Base-by-base conservation (phyloP, 305 asterid genomes). In the Solanum hybrid region DNA sequence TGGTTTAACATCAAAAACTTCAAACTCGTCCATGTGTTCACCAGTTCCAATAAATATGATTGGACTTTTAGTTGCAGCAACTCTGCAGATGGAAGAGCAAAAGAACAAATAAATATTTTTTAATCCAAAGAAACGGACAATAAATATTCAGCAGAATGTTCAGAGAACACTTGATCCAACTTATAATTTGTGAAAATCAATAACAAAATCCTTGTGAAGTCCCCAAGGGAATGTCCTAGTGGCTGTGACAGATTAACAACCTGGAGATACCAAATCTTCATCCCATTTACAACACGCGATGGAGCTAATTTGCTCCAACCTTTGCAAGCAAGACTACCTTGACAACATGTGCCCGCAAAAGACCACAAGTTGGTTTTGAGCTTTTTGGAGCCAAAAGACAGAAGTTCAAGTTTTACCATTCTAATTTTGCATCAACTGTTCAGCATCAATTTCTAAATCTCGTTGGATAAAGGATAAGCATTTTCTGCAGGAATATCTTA, bases 11-110 rank as follows among this genome's bases (percentile, higher is more conserved):
- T 97, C 99, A 91, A 97, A 97, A 86, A 95, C 94, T 95, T 97
- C 99, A 90, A 97, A 95, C 92, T 97, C 99, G 19, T 97, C 99
- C 99, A 96, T 97, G 91, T 95, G 99, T 92, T 97, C 99, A 91
- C 99, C 99, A 15, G 99, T 97, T 64, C 99, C 99, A 35, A 97
- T 96, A 91, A 97, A 97, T 93, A 96, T 97, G 90, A 97, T 90
- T 24, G 99, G 99, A 93, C 99, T 97, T 91, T 97, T 94, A 88
- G 99, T 97, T 51, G 98, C 99, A 29, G 99, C 99, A 88, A 97
- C 87, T 17, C 87, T 85, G 32, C 76, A 85, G 40, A 56, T 32
- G 76, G 38, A 84, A 85, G 45, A 56, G 76, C 45, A 56, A 85
- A 17, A 84, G 19, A 51, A 32, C 42, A 85, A 85, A 32, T 85